Conservation (phyloP, 768 basidiomycete genomes). For the Xerocomus brunneocitrinus region DNA sequence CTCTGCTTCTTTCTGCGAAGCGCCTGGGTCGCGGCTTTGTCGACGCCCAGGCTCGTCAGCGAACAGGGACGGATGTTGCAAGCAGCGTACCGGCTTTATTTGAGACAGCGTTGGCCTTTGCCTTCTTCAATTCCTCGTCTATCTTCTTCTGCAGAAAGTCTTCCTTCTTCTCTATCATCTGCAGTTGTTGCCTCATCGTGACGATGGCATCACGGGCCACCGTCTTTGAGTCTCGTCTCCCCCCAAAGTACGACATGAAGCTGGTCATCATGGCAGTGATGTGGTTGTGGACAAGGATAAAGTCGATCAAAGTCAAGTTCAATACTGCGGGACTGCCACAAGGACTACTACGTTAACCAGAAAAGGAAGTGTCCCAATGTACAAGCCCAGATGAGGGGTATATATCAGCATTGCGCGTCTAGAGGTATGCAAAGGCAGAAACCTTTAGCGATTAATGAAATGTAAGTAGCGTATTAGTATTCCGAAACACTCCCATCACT, state of each 20-base stretch:
- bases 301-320: neutral
- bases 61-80: neutral
- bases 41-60: conserved; percentile 10
- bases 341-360: conserved; percentile 10
- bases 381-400: conserved; percentile 25
- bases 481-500: conserved; percentile 21
- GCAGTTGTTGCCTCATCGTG: conserved; percentile 84
- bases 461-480: conserved; percentile 20
- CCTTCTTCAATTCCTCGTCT: conserved; percentile 90
- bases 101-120: conserved; percentile 85
- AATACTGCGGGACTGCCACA: conserved; percentile 14
- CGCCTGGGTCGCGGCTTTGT: conserved; percentile 78
- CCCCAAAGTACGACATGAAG: conserved; percentile 87
- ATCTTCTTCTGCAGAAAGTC: conserved; percentile 95
- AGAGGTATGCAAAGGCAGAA: conserved; percentile 22
- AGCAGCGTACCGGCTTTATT: conserved; percentile 80
- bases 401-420: conserved; percentile 17
- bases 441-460: conserved; percentile 22
- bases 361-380: conserved; percentile 26
- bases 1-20: conserved; percentile 89
- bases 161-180: conserved; percentile 99
- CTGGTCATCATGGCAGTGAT: conserved; percentile 57
- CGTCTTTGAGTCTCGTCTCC: conserved; percentile 77
- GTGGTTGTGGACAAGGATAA: neutral
- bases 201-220: conserved; percentile 92